These are phyloP conservation scores for Panus rudis DNA, from an alignment of 768 basidiomycete species.

Conservation along the genomic window DNA sequence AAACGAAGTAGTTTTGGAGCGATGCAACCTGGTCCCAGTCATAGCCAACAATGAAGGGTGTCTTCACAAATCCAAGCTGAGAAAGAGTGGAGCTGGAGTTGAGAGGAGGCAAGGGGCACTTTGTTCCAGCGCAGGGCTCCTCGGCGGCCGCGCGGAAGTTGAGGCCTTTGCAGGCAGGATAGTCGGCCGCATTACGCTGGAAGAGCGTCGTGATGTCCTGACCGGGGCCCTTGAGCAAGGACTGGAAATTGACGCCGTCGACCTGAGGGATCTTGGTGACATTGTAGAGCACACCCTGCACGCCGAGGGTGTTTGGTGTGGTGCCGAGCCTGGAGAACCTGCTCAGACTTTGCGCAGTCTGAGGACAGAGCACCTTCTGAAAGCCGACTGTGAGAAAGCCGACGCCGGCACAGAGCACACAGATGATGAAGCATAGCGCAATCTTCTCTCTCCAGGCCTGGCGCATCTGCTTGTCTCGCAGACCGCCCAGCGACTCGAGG, in stretches of 20 bases:
- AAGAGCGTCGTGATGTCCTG: conserved; percentile 91
- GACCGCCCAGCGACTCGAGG: conserved; percentile 66
- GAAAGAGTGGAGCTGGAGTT: conserved; percentile 49
- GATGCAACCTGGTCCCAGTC: conserved; percentile 81
- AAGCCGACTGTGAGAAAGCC: conserved; percentile 95
- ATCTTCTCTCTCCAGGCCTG: conserved; percentile 99
- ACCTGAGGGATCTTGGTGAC: conserved; percentile 45
- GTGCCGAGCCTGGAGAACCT: conserved; percentile 45
- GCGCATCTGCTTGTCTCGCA: conserved; percentile 67
- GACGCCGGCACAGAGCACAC: conserved; percentile 67
- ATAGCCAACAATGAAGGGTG: conserved; percentile 72
- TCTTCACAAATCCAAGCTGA: conserved; percentile 58
- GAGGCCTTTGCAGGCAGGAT: conserved; percentile 54
- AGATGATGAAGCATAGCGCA: conserved; percentile 82
- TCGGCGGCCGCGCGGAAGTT: conserved; percentile 66
- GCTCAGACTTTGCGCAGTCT: conserved; percentile 35
- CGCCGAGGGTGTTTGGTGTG: conserved; percentile 56
- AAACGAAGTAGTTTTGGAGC: conserved; percentile 72
- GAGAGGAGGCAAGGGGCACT: conserved; percentile 64
- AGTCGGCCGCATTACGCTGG: conserved; percentile 59
- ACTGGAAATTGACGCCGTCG: conserved; percentile 47
- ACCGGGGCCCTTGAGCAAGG: conserved; percentile 54
- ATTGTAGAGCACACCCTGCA: conserved; percentile 76
- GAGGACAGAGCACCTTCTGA: conserved; percentile 86
- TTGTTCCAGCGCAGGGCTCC: conserved; percentile 53